Evolutionary conservation across 805 yeast genomes (phyloP), one percentile per base, ranked within the genome.

Genomic region (Saturnispora gosingensis): DNA sequence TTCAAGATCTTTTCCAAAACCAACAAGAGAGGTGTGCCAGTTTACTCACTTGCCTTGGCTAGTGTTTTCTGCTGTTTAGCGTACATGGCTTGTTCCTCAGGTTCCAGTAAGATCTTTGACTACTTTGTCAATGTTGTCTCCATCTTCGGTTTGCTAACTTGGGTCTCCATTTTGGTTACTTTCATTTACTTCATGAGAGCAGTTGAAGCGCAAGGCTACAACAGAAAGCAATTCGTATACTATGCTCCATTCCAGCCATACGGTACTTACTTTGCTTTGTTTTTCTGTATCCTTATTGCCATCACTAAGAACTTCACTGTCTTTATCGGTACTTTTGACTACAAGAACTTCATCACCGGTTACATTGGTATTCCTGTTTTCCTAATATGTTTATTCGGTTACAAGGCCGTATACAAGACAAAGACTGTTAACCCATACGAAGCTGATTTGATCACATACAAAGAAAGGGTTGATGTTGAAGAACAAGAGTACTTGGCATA

Each of bases 41-140:
- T 73, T 55, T 74, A 70, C 56, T 77, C 89, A 4, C 66, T 85
- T 47, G 68, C 62, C 1, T 65, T 81, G 30, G 71, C 81, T 45
- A 68, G 75, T 43, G 43, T 61, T 4, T 85, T 85, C 72, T 77
- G 83, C 59, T 70, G 76, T 46, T 73, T 86, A 61, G 88, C 88
- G 3, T 86, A 72, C 67, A 82, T 86, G 88, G 78, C 81, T 48
- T 80, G 78, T 35, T 73, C 85, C 2, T 66, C 78, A 5, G 68
- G 75, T 5, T 72, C 90, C 0, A 69, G 78, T 22, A 74, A 73
- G 27, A 72, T 84, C 39, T 85, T 86, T 70, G 70, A 65, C 45
- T 83, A 83, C 64, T 82, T 86, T 59, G 88, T 85, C 54, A 85
- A 83, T 58, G 83, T 83, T 53, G 88, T 83, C 44, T 80, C 91